Conservation (phyloP, 2,329 filamentous ascomycete genomes). For the Chrysosporium keratinophilum region DNA sequence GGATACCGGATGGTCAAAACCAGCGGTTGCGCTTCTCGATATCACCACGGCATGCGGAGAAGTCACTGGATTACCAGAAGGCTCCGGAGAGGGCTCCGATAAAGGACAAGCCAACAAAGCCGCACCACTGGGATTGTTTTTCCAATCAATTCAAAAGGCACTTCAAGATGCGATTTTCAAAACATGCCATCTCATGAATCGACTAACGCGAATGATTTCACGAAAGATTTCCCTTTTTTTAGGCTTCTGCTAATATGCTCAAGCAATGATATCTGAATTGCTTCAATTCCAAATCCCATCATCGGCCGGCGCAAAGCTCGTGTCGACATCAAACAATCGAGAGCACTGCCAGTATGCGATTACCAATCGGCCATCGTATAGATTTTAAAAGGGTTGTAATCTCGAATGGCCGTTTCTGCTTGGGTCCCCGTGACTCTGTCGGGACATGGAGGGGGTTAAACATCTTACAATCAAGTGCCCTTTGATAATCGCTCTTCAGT, state of each 20-base stretch:
- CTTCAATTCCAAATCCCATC: background rate
- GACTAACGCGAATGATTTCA: background rate
- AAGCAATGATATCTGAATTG: background rate
- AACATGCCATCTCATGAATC: background rate
- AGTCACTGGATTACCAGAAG: no score
- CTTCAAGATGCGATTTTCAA: background rate
- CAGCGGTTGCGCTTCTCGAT: no score
- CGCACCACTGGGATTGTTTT: no score
- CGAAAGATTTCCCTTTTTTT: background rate
- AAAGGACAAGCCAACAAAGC: no score
- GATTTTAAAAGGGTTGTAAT: background rate
- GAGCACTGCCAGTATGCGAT: background rate
- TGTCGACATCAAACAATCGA: background rate
- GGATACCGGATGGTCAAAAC: background rate
- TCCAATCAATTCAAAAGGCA: no score
- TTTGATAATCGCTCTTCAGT: background rate
- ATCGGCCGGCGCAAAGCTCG: background rate
- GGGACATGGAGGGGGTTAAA: background rate
- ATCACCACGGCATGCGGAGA: no score
- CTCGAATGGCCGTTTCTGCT: background rate
- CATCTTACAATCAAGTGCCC: background rate
- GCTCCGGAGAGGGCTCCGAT: no score
- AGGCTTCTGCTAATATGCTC: background rate
- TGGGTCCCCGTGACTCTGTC: background rate
- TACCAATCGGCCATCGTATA: background rate